Evolutionary conservation across 1,139 yeast genomes (phyloP), one percentile per base, ranked within the genome.

Genomic region (Hansenula lynferdii): DNA sequence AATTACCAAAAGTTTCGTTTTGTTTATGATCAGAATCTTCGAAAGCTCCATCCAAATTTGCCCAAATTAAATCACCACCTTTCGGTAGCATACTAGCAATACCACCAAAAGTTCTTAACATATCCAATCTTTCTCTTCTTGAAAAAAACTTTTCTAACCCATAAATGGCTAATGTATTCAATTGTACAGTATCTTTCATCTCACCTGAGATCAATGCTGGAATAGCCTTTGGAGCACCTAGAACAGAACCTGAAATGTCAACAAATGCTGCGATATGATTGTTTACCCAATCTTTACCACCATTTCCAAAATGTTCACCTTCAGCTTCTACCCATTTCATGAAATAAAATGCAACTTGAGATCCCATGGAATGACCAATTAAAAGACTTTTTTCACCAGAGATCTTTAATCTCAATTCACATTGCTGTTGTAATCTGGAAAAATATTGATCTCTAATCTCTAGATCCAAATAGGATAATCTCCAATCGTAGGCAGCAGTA

Each of bases 121-220:
- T 72, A 44, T 85, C 95, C 7, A 89, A 78, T 48, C 98, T 75
- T 64, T 92, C 98, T 44, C 77, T 75, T 57, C 96, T 75, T 37
- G 95, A 84, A 60, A 92, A 89, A 64, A 90, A 94, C 62, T 85
- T 87, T 56, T 92, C 98, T 42, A 92, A 70, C 2, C 97, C 98
- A 54, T 87, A 87, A 45, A 90, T 89, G 0, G 98, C 98, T 48
- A 92, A 65, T 2, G 95, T 83, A 59, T 92, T 92, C 57, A 92
- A 69, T 54, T 92, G 96, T 21, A 94, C 95, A 0, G 98, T 92
- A 58, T 92, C 98, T 60, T 82, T 86, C 98, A 94, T 92, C 63
- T 92, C 98, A 20, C 98, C 98, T 16, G 96, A 86, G 17, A 94
- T 63, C 43, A 92, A 67, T 0, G 97, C 97, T 0, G 95, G 89